Conservation (phyloP, 805 yeast genomes). For the Monosporozyma unispora region DNA sequence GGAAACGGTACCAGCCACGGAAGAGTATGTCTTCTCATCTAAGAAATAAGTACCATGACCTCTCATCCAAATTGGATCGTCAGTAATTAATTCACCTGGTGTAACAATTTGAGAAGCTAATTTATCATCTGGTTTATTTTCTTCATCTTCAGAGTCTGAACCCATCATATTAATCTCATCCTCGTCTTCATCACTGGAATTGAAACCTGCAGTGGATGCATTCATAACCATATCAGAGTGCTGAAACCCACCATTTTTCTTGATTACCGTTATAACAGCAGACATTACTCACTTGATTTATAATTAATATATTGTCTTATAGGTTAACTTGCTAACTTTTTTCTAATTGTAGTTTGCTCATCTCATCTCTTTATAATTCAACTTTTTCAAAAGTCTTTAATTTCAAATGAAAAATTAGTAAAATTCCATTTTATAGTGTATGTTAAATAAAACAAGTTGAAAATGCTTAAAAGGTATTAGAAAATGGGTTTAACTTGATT, state of each 20-base stretch:
- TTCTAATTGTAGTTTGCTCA: not conserved
- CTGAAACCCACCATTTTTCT: slow-evolving; percentile 23
- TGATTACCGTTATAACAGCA: slow-evolving; percentile 23
- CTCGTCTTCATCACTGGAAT: not conserved
- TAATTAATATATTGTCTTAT: not conserved
- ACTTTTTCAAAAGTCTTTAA: not conserved
- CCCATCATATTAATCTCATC: slow-evolving; percentile 5
- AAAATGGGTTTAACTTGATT: no score
- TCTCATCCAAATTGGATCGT: slow-evolving; percentile 95
- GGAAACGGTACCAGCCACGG: slow-evolving; percentile 86
- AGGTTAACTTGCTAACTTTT: not conserved
- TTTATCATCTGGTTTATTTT: slow-evolving; percentile 35
- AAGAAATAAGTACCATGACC: slow-evolving; percentile 93
- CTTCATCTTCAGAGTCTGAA: slow-evolving; percentile 28
- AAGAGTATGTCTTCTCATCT: slow-evolving; percentile 67
- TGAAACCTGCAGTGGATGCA: slow-evolving; percentile 6
- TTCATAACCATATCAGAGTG: slow-evolving; percentile 6
- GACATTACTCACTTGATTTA: slow-evolving; percentile 11
- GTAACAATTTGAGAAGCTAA: slow-evolving; percentile 50
- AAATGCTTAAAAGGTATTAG: no score
- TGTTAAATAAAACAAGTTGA: not conserved
- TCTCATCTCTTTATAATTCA: not conserved
- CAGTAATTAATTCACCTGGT: slow-evolving; percentile 95
- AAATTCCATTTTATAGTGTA: not conserved
- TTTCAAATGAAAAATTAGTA: not conserved